Evolutionary conservation across 139 green algal species (phyloP), one percentile per base, ranked within the genome.

Genomic region (Chlamydomonas urium): DNA sequence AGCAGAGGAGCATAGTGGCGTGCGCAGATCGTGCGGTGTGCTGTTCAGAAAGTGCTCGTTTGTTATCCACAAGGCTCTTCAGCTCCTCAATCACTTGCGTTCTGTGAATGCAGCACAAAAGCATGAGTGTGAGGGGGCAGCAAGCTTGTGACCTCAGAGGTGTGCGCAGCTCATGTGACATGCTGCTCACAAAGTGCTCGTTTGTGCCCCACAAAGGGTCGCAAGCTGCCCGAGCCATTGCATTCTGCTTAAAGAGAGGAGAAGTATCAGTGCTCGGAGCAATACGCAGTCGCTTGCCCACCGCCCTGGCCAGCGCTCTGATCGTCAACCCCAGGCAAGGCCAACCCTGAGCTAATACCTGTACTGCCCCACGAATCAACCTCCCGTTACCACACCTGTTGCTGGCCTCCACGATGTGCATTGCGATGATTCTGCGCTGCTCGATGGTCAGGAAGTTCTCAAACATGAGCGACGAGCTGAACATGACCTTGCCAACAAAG

Each of bases 11-110:
- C n/a, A n/a, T n/a, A 89, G 75, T 26, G 83, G 83, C 10, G 83
- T 89, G 65, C 83, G 77, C 71, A 89, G 73, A 75, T 89, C 83
- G 63, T 89, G 83, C 2, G 59, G 76, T 69, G 86, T 81, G 57
- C 57, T 79, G 19, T 19, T 58, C 65, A 89, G 72, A 80, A 88
- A 88, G 21, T 67, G 71, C 66, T 85, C 88, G 80, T n/a, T 93
- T 93, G 66, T 88, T 79, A 65, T 89, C 76, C 36, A 88, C 69
- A 42, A 79, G 62, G 32, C 80, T 62, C 62, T 83, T 79, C 19
- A 88, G 79, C 74, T 80, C 74, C 68, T 80, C 34, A 35, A 80
- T 80, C 31, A 84, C 65, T 31, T 89, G 71, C 38, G 79, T 66
- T 19, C 72, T 79, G 66, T 3, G 36, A 26, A 26, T n/a, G 58